Base-by-base conservation (phyloP, 257 asterid genomes). In the Agastache rugosa region DNA sequence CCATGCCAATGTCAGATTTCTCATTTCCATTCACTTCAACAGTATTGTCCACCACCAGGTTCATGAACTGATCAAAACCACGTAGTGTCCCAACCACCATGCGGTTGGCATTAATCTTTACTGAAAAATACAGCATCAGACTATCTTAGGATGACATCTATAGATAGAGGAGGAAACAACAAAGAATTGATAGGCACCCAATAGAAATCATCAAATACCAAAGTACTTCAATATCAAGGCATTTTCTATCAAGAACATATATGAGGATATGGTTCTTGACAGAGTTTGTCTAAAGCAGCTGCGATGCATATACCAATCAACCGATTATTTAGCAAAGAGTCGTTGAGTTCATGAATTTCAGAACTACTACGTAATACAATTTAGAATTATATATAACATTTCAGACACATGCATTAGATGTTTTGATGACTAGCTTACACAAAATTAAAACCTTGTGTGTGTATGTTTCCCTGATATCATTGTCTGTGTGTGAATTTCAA, bases 11-110 rank as follows among this genome's bases (percentile, higher is more conserved):
- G 20, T 94, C 97, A 11, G 77, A 92, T 78, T 87, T 92, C 77
- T 92, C 99, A 14, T 86, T 82, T 76, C 99, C 99, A 81, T 87
- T 92, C 59, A 92, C 96, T 84, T 88, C 96, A n/a, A 91, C 89
- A 0, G 97, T 91, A 76, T 91, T 88, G 84, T 91, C 97, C 77
- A 91, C 92, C 80, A 91, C 95, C 75, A 91, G 69, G 81, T 92
- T 90, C 97, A 90, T 92, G 83, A 90, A 92, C 84, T 90, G 96
- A 77, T 92, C 97, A 15, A 92, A 92, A 23, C 96, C 96, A 34
- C 97, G 97, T 29, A 92, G 96, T 23, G 96, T 88, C 27, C 97
- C 96, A 60, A 85, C 73, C 62, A 91, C 96, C 86, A 85, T 84
- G n/a, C 97, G 94, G 55, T 93, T 93, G 61, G 97, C 96, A 74